These are phyloP conservation scores for Clitopilus hobsonii DNA, from an alignment of 768 basidiomycete genomes.

Conservation along the genomic window DNA sequence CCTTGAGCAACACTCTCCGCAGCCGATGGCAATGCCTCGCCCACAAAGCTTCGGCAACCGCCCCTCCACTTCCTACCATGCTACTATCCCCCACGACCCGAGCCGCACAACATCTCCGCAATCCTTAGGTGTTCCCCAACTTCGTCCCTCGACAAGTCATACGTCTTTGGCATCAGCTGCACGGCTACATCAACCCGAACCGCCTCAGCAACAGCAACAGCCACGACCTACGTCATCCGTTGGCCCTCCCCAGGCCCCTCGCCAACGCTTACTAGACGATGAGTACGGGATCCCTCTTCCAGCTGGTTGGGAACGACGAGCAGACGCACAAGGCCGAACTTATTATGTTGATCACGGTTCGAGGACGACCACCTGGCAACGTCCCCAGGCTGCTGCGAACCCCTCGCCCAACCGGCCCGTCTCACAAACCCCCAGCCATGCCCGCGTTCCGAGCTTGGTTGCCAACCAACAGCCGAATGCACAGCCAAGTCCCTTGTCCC, in stretches of 20 bases:
- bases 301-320: slow-evolving; percentile 78
- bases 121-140: slow-evolving; percentile 11
- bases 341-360: slow-evolving; percentile 90
- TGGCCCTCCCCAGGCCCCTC: slow-evolving; percentile 8
- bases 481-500: slow-evolving; percentile 13
- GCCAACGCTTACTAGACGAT: slow-evolving; percentile 39
- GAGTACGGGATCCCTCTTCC: slow-evolving; percentile 66
- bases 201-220: slow-evolving; percentile 5
- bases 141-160: slow-evolving; percentile 23
- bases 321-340: slow-evolving; percentile 62
- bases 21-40: slow-evolving; percentile 3
- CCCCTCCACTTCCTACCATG: slow-evolving; percentile 9
- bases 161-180: slow-evolving; percentile 15
- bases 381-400: slow-evolving; percentile 33
- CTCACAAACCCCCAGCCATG: slow-evolving; percentile 17
- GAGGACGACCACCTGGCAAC: slow-evolving; percentile 78
- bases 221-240: slow-evolving; percentile 9
- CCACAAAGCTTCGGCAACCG: slow-evolving; percentile 3
- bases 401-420: slow-evolving; percentile 19
- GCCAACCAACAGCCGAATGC: slow-evolving; percentile 16
- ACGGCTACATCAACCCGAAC: slow-evolving; percentile 15
- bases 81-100: slow-evolving; percentile 8
- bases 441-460: slow-evolving; percentile 21
- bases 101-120: slow-evolving; percentile 7
- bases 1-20: slow-evolving; percentile 8